Evolutionary conservation across 768 basidiomycete species (phyloP), one percentile per base, ranked within the genome.

Genomic region (Tricholoma bakamatsutake): DNA sequence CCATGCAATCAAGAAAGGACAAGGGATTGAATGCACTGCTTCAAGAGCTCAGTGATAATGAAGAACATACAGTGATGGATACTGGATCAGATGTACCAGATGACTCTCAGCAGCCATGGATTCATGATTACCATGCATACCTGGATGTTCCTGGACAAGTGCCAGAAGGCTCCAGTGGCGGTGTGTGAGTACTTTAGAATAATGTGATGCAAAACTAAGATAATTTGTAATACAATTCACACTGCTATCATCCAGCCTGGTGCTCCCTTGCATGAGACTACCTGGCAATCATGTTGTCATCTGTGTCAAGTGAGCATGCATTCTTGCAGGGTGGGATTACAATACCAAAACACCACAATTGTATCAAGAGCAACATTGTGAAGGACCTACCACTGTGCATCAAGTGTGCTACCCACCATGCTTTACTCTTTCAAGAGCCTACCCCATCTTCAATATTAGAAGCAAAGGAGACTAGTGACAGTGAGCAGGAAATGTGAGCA

Each of bases 271-370:
- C 21, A 24, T 24, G 21, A 24, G 21, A 24, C 21, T 24, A 24
- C 21, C 21, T 24, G 21, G 21, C 21, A 24, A 24, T 24, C 21
- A 24, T 24, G 21, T 24, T 0, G 8, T 69, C 69, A 0, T 71
- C 67, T 1, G 73, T 76, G 10, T 75, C 73, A 5, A 72, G 69
- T 62, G 71, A 76, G 59, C 64, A 63, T 6, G 73, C 72, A 5
- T 77, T 78, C 57, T 77, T 70, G 1, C 21, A 24, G 21, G 21
- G 21, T 24, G 21, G 21, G 21, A 24, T 24, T 3, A 24, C 21
- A 24, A 24, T 24, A 24, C 3, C 21, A 24, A 24, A 24, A 24
- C 21, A 24, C 21, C 3, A 3, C 21, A 24, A 24, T 24, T 24
- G 21, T 24, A 1, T 24, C 21, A 24, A 24, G 21, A 3, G 21